These are phyloP conservation scores for Zymoseptoria pseudotritici DNA, from an alignment of 2,329 filamentous ascomycete species.

Conservation along the genomic window DNA sequence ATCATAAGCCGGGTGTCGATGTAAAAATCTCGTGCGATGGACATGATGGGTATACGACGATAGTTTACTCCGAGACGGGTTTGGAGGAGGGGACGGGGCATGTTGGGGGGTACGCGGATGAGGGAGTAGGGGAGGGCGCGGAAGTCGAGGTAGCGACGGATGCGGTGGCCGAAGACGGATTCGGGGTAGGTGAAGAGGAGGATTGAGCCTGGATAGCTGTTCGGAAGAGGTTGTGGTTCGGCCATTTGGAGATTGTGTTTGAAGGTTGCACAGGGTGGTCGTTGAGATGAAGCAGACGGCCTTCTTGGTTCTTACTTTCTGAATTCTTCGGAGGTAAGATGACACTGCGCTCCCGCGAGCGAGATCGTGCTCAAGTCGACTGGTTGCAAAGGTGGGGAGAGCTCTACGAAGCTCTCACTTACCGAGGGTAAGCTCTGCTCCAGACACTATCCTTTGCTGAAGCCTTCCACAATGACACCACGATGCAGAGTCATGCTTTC, in stretches of 20 bases:
- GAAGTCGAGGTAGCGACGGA: constrained; percentile 14
- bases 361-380: no score
- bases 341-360: no score
- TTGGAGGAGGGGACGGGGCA: constrained; percentile 13
- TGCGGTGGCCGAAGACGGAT: constrained; percentile 13
- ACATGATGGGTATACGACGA: constrained; percentile 17
- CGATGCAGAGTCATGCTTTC: no score
- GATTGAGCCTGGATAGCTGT: constrained; percentile 7
- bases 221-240: not conserved
- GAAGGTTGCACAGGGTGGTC: no score
- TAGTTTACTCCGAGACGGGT: constrained; percentile 16
- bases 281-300: not conserved
- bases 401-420: no score
- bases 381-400: no score
- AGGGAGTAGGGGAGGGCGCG: constrained; percentile 11
- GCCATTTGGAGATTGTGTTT: not conserved
- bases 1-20: constrained; percentile 18
- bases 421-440: no score
- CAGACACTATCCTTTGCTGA: no score
- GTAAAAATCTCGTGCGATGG: constrained; percentile 20
- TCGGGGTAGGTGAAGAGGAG: constrained; percentile 17
- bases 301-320: not conserved
- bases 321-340: no score
- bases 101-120: constrained; percentile 15
- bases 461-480: no score